A percentile compares a stretch with the other conserved stretches of the same genome.
Evolutionary conservation across 176 grass and related monocot genomes (phyloP).

Genomic region (Microstegium vimineum): DNA sequence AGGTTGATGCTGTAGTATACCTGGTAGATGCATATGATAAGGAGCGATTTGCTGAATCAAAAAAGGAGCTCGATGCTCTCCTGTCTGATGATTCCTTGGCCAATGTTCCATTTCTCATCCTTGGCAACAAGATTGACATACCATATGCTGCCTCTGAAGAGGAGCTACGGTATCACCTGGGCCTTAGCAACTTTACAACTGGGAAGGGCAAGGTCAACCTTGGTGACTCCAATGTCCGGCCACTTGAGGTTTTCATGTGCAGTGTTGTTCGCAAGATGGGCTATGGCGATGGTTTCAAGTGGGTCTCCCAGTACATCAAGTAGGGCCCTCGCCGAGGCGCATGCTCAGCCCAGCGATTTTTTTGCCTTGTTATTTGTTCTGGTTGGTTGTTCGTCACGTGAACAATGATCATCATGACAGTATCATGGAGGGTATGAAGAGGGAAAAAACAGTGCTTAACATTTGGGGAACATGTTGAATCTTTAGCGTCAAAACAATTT

Average conservation of each 20-base stretch:
- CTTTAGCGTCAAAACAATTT: conserved; percentile 29
- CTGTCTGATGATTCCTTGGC: conserved; percentile 67
- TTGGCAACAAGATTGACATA: conserved; percentile 80
- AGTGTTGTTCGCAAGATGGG: conserved; percentile 83
- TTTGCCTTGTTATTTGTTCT: conserved; percentile 41
- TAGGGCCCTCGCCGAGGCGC: conserved; percentile 24
- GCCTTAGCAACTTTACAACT: conserved; percentile 73
- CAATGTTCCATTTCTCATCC: conserved; percentile 68
- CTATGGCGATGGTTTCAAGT: conserved; percentile 74
- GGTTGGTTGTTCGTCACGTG: conserved; percentile 26
- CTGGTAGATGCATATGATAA: conserved; percentile 77
- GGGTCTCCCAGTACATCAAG: conserved; percentile 81
- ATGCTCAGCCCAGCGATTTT: conserved; percentile 29
- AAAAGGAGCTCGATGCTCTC: conserved; percentile 70
- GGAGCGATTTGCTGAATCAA: conserved; percentile 69
- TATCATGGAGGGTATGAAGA: conserved; percentile 36
- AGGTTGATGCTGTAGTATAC: conserved; percentile 83
- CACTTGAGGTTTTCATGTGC: conserved; percentile 83
- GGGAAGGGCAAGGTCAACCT: conserved; percentile 81
- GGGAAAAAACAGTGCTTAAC: conserved; percentile 31
- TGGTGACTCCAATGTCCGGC: conserved; percentile 57
- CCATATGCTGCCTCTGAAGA: conserved; percentile 75
- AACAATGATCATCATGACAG: conserved; percentile 31
- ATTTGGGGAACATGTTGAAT: conserved; percentile 33
- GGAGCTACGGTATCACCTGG: conserved; percentile 68